phyloP scores from a whole-genome alignment of 2,329 filamentous ascomycete genomes.

The Hypoxylon sp. region DNA sequence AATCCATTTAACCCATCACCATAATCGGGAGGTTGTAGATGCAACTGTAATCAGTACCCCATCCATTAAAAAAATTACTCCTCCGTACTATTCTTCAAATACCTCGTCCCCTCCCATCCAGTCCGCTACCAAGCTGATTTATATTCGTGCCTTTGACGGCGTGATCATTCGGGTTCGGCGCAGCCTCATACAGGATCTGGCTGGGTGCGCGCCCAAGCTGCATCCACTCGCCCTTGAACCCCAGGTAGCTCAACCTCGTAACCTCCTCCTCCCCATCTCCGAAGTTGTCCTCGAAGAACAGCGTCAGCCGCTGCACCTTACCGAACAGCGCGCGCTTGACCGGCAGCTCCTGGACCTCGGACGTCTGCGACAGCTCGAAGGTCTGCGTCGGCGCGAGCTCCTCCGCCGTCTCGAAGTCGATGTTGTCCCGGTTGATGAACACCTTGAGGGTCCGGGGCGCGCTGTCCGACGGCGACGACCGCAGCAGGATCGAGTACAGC shows the following conservation, averaged over 20 bases:
- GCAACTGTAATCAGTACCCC: neutral
- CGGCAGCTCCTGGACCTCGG: conserved; percentile 87
- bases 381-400: conserved; percentile 76
- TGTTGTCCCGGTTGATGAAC: conserved; percentile 86
- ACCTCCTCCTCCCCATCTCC: conserved; percentile 83
- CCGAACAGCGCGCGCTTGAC: conserved; percentile 92
- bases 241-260: conserved; percentile 84
- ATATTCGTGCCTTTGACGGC: conserved; percentile 71
- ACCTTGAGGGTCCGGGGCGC: conserved; percentile 89
- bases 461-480: conserved; percentile 77
- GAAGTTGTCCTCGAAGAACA: conserved; percentile 96
- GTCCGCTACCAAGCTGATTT: conserved; percentile 69
- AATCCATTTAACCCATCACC: neutral
- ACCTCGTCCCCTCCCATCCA: conserved; percentile 62
- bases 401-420: conserved; percentile 85
- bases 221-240: conserved; percentile 96
- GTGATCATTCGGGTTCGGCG: conserved; percentile 92
- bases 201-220: conserved; percentile 84
- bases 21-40: neutral
- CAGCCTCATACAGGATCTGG: conserved; percentile 93
- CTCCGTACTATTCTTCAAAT: conserved; percentile 38
- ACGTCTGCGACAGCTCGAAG: conserved; percentile 82
- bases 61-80: neutral
- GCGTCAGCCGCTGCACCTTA: conserved; percentile 81
- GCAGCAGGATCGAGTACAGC: conserved; percentile 88